Percentiles rank a stretch among this genome's conserved stretches.
These are phyloP conservation scores for Aspergillus quadricinctus DNA, from an alignment of 2,329 filamentous ascomycete species.

Conservation along the genomic window DNA sequence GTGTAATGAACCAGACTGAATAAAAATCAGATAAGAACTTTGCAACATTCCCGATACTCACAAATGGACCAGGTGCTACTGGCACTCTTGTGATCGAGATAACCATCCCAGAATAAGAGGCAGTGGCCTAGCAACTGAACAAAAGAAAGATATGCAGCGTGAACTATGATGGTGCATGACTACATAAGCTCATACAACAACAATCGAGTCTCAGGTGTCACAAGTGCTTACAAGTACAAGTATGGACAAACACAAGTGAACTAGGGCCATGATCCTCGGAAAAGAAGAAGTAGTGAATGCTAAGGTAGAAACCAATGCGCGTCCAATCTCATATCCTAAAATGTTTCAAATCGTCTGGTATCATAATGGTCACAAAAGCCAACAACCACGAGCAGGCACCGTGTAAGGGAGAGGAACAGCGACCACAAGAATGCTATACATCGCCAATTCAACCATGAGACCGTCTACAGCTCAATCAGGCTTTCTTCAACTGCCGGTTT, in stretches of 20 bases:
- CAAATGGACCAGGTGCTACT: background rate
- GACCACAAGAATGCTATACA: slow-evolving; percentile 9
- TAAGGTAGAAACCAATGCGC: background rate
- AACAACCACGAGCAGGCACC: slow-evolving; percentile 1
- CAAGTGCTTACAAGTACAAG: background rate
- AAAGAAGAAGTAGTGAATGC: background rate
- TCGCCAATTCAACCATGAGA: background rate
- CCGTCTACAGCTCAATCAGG: slow-evolving; percentile 26
- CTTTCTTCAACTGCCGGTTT: slow-evolving; percentile 27
- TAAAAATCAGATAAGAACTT: background rate
- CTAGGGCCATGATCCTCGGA: background rate
- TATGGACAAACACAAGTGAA: background rate
- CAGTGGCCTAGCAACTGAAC: background rate
- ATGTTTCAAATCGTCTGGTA: slow-evolving; percentile 23
- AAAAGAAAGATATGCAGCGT: background rate
- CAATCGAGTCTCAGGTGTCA: background rate
- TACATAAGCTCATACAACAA: background rate
- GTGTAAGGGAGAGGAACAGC: background rate
- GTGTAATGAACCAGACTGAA: background rate
- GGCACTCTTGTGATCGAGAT: background rate
- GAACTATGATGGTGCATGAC: background rate
- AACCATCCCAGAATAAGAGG: background rate
- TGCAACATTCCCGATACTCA: background rate
- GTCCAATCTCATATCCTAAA: slow-evolving; percentile 15
- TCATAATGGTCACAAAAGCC: slow-evolving; percentile 17